Evolutionary conservation across 306 rosid species (phyloP).

Genomic region (Clitoria ternatea): DNA sequence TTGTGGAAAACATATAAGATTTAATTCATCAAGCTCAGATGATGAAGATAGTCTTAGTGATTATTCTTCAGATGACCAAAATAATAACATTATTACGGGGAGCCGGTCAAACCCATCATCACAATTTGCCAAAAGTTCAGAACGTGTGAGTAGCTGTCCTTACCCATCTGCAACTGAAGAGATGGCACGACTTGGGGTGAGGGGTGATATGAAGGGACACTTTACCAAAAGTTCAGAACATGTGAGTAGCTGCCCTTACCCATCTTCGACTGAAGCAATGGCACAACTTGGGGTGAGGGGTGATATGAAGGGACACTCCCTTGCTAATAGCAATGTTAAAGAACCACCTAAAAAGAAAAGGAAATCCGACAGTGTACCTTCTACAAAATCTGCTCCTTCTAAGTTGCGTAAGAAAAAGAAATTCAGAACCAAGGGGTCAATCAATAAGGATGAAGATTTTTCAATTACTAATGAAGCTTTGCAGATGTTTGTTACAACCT

Average conservation of each 20-base stretch:
- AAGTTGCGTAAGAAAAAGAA: slow-evolving; percentile 33
- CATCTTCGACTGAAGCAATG: slow-evolving; percentile 78
- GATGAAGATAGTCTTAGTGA: slow-evolving; percentile 47
- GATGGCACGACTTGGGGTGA: slow-evolving; percentile 62
- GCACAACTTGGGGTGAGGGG: slow-evolving; percentile 55
- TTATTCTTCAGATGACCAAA: slow-evolving; percentile 36
- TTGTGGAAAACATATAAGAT: slow-evolving; percentile 67
- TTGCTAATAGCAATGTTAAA: slow-evolving; percentile 32
- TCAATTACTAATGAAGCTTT: slow-evolving; percentile 38
- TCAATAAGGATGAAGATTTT: slow-evolving; percentile 22
- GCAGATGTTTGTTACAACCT: slow-evolving; percentile 62
- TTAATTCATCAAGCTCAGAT: slow-evolving; percentile 66
- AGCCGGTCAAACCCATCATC: slow-evolving; percentile 33
- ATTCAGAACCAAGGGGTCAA: slow-evolving; percentile 17
- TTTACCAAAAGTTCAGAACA: slow-evolving; percentile 46
- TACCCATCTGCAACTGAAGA: slow-evolving; percentile 86
- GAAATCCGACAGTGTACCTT: slow-evolving; percentile 26
- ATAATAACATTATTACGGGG: slow-evolving; percentile 22
- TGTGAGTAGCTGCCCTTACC: slow-evolving; percentile 82
- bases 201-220: slow-evolving; percentile 31
- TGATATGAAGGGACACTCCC: slow-evolving; percentile 31
- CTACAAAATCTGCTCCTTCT: slow-evolving; percentile 23
- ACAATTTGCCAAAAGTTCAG: slow-evolving; percentile 41
- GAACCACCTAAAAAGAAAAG: slow-evolving; percentile 42
- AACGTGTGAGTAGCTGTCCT: slow-evolving; percentile 75